Conservation (phyloP, 257 asterid genomes). For the Ilex asprella region DNA sequence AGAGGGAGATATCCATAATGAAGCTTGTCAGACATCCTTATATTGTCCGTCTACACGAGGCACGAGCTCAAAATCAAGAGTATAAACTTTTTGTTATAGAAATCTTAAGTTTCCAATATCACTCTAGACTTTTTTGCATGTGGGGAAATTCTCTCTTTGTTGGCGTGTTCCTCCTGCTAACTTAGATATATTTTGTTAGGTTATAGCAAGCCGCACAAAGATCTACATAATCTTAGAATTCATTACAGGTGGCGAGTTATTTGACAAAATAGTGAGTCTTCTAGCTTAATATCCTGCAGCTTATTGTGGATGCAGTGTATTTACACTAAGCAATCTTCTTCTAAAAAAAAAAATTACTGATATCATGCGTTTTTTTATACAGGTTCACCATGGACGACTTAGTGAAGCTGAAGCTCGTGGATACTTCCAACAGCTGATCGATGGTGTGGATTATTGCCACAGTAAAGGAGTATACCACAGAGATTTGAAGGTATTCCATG, state of each 20-base stretch:
- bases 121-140: too few relatives aligned
- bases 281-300: conserved; percentile 8
- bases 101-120: neutral
- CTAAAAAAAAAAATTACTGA: too few relatives aligned
- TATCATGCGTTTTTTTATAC: conserved; percentile 12
- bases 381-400: conserved; percentile 94
- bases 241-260: conserved; percentile 97
- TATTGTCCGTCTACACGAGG: conserved; percentile 94
- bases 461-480: conserved; percentile 91
- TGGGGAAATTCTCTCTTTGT: neutral
- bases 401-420: conserved; percentile 93
- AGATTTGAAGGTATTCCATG: conserved; percentile 73
- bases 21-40: conserved; percentile 90
- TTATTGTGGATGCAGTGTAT: conserved; percentile 9
- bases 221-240: conserved; percentile 94
- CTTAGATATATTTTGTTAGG: conserved; percentile 36
- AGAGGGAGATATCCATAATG: conserved; percentile 96
- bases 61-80: conserved; percentile 27
- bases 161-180: conserved; percentile 8
- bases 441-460: conserved; percentile 97
- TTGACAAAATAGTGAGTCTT: conserved; percentile 87
- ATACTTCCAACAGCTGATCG: conserved; percentile 96
- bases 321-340: conserved; percentile 1
- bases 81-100: conserved; percentile 7
- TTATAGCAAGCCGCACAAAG: conserved; percentile 93